Evolutionary conservation across 139 green algal species (phyloP).

Genomic region (Chlorokybus atmophyticus): DNA sequence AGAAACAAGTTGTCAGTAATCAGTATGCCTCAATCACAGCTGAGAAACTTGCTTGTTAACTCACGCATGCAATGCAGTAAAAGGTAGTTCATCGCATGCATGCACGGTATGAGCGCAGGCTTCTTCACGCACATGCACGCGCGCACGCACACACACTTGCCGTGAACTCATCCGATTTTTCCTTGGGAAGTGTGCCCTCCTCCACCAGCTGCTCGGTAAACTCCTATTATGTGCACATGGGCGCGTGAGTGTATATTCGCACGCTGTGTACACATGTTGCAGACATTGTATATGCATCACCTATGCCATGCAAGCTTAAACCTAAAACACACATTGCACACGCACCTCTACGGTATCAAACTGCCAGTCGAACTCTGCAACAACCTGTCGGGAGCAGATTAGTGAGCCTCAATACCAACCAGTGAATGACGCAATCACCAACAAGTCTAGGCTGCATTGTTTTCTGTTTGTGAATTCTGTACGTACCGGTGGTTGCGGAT

Average conservation of each 20-base stretch:
- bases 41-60: too few species aligned
- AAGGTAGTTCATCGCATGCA: too few species aligned
- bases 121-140: too few species aligned
- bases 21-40: too few species aligned
- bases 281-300: neutral
- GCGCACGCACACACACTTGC: too few species aligned
- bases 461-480: neutral
- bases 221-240: too few species aligned
- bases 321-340: neutral
- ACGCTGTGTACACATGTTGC: neutral
- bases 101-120: too few species aligned
- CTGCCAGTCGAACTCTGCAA: constrained; percentile 23
- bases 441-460: neutral
- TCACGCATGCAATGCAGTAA: too few species aligned
- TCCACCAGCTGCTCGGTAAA: neutral
- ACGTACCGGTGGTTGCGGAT: neutral
- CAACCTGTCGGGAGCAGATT: constrained; percentile 3
- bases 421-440: constrained; percentile 1
- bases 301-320: neutral
- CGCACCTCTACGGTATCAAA: constrained; percentile 18
- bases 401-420: neutral
- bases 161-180: neutral
- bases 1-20: too few species aligned
- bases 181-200: neutral
- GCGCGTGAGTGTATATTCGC: too few species aligned